Evolutionary conservation across 768 basidiomycete genomes (phyloP), one percentile per base, ranked within the genome.

Genomic region (Russula abietina): DNA sequence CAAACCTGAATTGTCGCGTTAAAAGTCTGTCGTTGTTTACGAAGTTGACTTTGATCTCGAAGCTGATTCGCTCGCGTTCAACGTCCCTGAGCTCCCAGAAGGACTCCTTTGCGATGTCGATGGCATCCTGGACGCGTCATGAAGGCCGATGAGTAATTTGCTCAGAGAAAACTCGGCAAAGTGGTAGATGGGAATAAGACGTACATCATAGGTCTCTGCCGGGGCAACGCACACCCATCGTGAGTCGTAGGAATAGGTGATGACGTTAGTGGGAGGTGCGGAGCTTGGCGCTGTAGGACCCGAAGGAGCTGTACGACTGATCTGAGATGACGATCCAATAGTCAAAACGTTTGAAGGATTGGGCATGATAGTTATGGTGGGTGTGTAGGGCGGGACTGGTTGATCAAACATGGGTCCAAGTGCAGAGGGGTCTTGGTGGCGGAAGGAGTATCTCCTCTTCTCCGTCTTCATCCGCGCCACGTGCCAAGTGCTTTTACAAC

Each of bases 181-280:
- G 33, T 43, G 38, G 10, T 36, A 36, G 36, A 36, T 36, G 12
- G 36, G 36, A 36, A 36, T 3, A 14, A 12, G 36, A 12, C 12
- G 36, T 45, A 69, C 72, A 26, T 70, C 67, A 55, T 70, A 70
- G 36, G 67, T 57, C 6, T 61, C 52, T 14, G 64, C 70, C 0
- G 69, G 67, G 0, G 64, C 65, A 2, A 74, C 73, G 57, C 73
- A 74, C 11, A 71, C 72, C 67, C 73, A 57, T 22, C 57, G 50
- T 0, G 64, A 66, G 41, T 59, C 61, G 51, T 59, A 69, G 46
- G 67, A 65, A 60, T 72, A 74, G 0, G 73, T 73, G 22, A 74
- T 46, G 57, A 73, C 57, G 24, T 63, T 57, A 0, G 63, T 24
- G 30, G 41, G 56, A n/a, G 38, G 14, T 26, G 30, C 3, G 22